Base-by-base conservation (phyloP, 164 flowering plant species). In the Berberis thunbergii region DNA sequence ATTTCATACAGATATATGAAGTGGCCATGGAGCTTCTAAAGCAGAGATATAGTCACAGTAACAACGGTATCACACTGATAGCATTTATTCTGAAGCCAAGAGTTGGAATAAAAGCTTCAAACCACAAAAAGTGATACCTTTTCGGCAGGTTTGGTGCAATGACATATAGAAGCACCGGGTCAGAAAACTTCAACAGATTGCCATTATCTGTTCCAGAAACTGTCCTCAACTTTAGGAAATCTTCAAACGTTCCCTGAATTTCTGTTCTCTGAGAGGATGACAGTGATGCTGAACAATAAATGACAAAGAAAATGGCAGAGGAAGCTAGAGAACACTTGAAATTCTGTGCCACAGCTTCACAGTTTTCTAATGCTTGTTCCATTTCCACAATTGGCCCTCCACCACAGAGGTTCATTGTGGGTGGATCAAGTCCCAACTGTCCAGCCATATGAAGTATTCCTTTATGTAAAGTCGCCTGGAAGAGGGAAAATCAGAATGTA, bases 381-480 rank as follows among this genome's bases (percentile, higher is more conserved):
- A 89, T 62, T 79, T 94, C 96, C 45, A 78, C 75, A 67, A 67
- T 38, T 43, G 84, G 69, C n/a, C 90, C 96, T 55, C 84, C 90
- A 48, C 57, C 59, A 69, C 81, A 74, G 39, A 94, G 82, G 70
- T 60, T 70, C 99, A 94, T 94, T 49, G 96, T 86, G 39, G 99
- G 89, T 50, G 99, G 99, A 63, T 94, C 91, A 73, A 94, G 96
- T 41, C 99, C 99, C 81, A 94, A 74, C 67, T 94, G 99, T 52
- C 99, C 99, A 64, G 99, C 99, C 99, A 94, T 91, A 69, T 86
- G 73, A 61, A 94, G 86, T 68, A 89, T 72, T 45, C 79, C 81
- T 65, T 82, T 80, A 61, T 94, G 89, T 76, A 94, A 79, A 57
- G 96, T 89, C 45, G 99, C 99, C 99, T 94, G 83, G 57, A 43